A percentile compares a stretch with the other conserved stretches of the same genome.
Evolutionary conservation across 331 rosid genomes (phyloP).

Genomic region (Spiraea crenata): DNA sequence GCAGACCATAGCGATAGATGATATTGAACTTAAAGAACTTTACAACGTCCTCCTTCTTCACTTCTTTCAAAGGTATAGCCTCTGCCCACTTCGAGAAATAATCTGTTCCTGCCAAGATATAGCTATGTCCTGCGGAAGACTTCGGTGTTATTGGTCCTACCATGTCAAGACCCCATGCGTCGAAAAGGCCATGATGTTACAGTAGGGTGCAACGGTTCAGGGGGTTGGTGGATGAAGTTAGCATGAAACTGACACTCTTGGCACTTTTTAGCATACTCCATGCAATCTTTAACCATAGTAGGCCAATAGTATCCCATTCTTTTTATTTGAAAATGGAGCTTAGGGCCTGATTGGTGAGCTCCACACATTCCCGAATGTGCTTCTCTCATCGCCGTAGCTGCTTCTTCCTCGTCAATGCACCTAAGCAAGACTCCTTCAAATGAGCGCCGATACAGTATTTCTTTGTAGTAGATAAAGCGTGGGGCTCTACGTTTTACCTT

Average conservation of each 20-base stretch:
- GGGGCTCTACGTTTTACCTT: not conserved
- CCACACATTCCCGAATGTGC: not conserved
- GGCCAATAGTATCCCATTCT: not conserved
- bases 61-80: not conserved
- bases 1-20: not conserved
- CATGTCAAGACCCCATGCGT: not conserved
- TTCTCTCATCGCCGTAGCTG: not conserved
- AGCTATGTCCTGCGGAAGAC: not conserved
- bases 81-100: not conserved
- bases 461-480: not conserved
- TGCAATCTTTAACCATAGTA: not conserved
- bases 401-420: not conserved
- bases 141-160: not conserved
- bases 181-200: not conserved
- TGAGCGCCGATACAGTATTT: not conserved
- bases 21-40: not conserved
- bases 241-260: not conserved
- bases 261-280: not conserved
- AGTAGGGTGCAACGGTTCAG: not conserved
- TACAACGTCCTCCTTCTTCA: not conserved
- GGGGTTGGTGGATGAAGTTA: slow-evolving; percentile 8
- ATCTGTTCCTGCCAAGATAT: not conserved
- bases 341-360: not conserved
- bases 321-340: not conserved
- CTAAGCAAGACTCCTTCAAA: not conserved